These are phyloP conservation scores for Plasmodium ovale DNA, from an alignment of 169 alveolate genomes.

Conservation along the genomic window DNA sequence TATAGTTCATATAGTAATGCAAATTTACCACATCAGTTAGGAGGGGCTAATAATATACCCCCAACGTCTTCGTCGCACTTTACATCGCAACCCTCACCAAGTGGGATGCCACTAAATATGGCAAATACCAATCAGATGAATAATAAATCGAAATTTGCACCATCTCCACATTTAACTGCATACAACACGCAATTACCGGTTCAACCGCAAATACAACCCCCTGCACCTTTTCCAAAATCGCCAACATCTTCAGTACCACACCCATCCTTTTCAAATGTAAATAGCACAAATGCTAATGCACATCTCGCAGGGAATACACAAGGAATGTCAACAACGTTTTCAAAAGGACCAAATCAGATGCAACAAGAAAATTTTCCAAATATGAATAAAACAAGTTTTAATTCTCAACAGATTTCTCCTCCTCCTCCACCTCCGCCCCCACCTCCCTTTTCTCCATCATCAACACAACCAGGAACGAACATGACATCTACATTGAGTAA, in stretches of 20 bases:
- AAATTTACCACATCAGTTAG: background rate
- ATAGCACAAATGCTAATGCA: background rate
- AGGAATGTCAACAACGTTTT: background rate
- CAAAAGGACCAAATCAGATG: constrained; percentile 1
- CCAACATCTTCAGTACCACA: constrained; percentile 6
- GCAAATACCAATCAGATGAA: background rate
- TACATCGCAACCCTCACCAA: background rate
- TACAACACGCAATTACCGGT: background rate
- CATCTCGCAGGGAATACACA: constrained; percentile 1
- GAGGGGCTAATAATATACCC: background rate
- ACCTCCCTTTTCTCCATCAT: constrained; percentile 23
- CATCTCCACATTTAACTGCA: background rate
- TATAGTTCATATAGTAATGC: background rate
- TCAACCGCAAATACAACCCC: background rate
- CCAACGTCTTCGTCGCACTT: background rate
- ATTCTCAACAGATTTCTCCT: constrained; percentile 14
- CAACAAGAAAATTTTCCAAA: constrained; percentile 36
- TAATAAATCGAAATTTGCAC: constrained; percentile 12
- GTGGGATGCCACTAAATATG: background rate
- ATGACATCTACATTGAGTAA: too few relatives aligned
- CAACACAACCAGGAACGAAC: constrained; percentile 32
- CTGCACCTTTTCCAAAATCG: background rate
- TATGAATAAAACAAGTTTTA: constrained; percentile 47
- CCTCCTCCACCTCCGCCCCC: constrained; percentile 65
- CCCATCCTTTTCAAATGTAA: background rate